phyloP scores from a whole-genome alignment of 2,329 filamentous ascomycete species.

The Alternaria dauci region DNA sequence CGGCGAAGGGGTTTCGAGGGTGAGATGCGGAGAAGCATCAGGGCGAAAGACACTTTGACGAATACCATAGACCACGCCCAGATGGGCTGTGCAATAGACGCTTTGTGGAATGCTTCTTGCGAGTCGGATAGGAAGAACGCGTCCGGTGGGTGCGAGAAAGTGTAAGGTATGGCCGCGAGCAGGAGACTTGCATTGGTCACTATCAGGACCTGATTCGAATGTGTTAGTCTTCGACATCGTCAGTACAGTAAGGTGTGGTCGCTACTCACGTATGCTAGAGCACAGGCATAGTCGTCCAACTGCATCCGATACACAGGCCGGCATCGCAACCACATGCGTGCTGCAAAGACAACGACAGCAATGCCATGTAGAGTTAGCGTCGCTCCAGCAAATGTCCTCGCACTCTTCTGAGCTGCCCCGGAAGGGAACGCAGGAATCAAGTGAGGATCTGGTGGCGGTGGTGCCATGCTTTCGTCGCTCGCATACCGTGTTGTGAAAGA shows the following conservation, averaged over 20 bases:
- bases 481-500: neutral
- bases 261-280: conserved; percentile 25
- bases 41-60: conserved; percentile 32
- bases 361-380: conserved; percentile 20
- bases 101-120: conserved; percentile 16
- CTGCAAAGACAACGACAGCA: conserved; percentile 21
- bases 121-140: conserved; percentile 22
- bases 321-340: conserved; percentile 28
- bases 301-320: conserved; percentile 23
- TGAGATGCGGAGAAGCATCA: conserved; percentile 36
- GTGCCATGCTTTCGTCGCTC: neutral
- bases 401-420: conserved; percentile 8
- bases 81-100: conserved; percentile 27
- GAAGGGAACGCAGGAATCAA: conserved; percentile 17
- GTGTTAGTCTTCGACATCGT: neutral
- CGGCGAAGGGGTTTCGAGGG: conserved; percentile 18
- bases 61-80: conserved; percentile 26
- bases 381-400: conserved; percentile 17
- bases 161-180: conserved; percentile 22
- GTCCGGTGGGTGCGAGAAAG: conserved; percentile 12
- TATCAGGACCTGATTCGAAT: conserved; percentile 17
- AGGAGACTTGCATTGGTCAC: conserved; percentile 23
- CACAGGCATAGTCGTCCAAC: conserved; percentile 27
- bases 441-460: conserved; percentile 2
- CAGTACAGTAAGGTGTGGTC: neutral